Evolutionary conservation across 169 alveolate species (phyloP).

Genomic region (Plasmodium vinckei): DNA sequence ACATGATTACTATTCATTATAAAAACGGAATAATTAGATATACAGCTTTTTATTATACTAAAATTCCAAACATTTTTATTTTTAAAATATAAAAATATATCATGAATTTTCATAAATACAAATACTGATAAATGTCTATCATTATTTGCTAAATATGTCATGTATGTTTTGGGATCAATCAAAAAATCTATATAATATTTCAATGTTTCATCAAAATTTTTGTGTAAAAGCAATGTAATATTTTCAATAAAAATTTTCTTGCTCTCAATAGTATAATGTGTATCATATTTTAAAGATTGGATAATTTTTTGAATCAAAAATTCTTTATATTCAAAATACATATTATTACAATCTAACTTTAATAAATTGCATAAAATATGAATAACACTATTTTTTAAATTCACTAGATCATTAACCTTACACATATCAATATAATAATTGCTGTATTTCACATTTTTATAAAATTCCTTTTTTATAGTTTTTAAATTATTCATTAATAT

Average conservation of each 20-base stretch:
- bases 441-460: conserved; percentile 22
- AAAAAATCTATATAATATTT: conserved; percentile 42
- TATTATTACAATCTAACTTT: conserved; percentile 1
- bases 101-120: conserved; percentile 46
- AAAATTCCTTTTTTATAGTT: conserved; percentile 35
- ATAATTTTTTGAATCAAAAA: conserved; percentile 52
- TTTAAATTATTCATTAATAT: conserved; percentile 2
- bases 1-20: conserved; percentile 17
- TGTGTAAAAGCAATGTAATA: conserved; percentile 40
- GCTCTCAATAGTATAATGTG: conserved; percentile 20
- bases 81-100: conserved; percentile 59
- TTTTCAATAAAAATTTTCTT: conserved; percentile 37
- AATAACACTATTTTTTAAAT: conserved; percentile 38
- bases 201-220: conserved; percentile 44
- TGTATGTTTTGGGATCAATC: conserved; percentile 43
- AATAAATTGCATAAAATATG: conserved; percentile 31
- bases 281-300: conserved; percentile 42
- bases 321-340: conserved; percentile 33
- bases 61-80: conserved; percentile 61
- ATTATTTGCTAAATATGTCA: conserved; percentile 5
- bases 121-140: conserved; percentile 13
- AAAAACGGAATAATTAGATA: conserved; percentile 22
- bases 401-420: conserved; percentile 2
- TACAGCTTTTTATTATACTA: conserved; percentile 35
- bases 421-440: conserved; percentile 30